Evolutionary conservation across 2,329 filamentous ascomycete genomes (phyloP).

Genomic region (Aspergillus ustus): DNA sequence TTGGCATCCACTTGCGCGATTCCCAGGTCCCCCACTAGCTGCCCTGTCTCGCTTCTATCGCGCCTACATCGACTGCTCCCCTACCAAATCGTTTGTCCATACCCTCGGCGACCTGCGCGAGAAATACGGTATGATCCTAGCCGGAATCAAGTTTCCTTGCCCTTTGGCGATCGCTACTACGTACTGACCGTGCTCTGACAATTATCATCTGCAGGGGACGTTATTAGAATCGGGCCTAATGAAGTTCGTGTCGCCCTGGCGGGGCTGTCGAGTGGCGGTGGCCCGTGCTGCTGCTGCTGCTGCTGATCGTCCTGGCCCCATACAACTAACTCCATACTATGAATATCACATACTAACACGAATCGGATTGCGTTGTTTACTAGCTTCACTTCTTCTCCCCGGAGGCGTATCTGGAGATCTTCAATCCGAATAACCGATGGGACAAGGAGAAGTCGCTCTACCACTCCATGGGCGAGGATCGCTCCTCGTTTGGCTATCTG

Average conservation of each 20-base stretch:
- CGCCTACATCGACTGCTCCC: slow-evolving; percentile 8
- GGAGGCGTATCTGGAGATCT: slow-evolving; percentile 8
- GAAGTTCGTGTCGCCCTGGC: slow-evolving; percentile 1
- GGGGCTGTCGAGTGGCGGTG: too few relatives aligned
- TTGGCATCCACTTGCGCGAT: slow-evolving; percentile 12
- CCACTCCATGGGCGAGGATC: slow-evolving; percentile 13
- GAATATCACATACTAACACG: too few relatives aligned
- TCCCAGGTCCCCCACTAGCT: slow-evolving; percentile 9
- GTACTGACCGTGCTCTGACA: not conserved
- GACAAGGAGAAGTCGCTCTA: slow-evolving; percentile 13
- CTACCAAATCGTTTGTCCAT: slow-evolving; percentile 5
- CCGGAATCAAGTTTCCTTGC: not conserved
- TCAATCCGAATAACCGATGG: slow-evolving; percentile 9
- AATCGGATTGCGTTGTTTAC: not conserved
- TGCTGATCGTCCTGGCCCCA: not conserved
- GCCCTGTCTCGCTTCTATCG: slow-evolving; percentile 8
- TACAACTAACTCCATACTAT: not conserved
- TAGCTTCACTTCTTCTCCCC: slow-evolving; percentile 13
- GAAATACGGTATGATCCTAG: slow-evolving; percentile 2
- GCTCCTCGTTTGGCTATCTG: slow-evolving; percentile 14
- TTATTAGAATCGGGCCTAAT: slow-evolving; percentile 10
- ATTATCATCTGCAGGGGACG: not conserved
- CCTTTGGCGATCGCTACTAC: not conserved
- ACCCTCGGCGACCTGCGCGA: slow-evolving; percentile 5
- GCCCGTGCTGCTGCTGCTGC: not conserved